Percentiles rank a stretch among this genome's conserved stretches.
Conservation (phyloP, 169 alveolate genomes). For the Plasmodium knowlesi region DNA sequence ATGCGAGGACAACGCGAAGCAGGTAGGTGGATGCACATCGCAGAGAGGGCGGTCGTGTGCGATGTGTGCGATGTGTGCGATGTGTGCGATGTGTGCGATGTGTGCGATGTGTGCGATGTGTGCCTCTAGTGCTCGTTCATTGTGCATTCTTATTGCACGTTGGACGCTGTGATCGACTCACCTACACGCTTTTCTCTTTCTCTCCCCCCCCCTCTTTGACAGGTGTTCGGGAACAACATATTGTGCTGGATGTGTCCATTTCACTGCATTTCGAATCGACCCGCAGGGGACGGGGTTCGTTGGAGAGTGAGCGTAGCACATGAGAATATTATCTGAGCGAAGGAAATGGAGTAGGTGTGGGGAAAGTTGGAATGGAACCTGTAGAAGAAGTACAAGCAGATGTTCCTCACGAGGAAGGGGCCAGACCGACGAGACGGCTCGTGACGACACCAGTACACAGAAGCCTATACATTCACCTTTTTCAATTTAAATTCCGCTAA, state of each 20-base stretch:
- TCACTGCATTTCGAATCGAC: conserved; percentile 87
- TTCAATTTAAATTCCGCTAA: not conserved
- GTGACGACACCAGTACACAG: not conserved
- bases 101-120: too few species aligned
- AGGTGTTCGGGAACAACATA: conserved; percentile 90
- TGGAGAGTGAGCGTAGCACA: conserved; percentile 83
- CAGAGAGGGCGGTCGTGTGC: too few species aligned
- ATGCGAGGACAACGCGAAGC: conserved; percentile 84
- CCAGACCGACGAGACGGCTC: not conserved
- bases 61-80: too few species aligned
- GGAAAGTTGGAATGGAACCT: not conserved
- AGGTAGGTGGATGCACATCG: conserved; percentile 7
- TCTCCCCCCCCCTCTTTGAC: conserved; percentile 73
- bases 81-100: too few species aligned
- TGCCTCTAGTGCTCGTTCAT: not conserved
- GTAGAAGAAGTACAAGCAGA: not conserved
- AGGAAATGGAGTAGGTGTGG: not conserved
- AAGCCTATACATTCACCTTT: not conserved
- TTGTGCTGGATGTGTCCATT: conserved; percentile 92
- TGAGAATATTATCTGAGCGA: conserved; percentile 16
- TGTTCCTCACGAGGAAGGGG: not conserved
- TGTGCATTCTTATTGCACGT: not conserved
- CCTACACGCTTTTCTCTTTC: not conserved
- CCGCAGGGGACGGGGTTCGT: conserved; percentile 93
- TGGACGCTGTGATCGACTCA: not conserved